Evolutionary conservation across 352 stramenopile species (phyloP).

Genomic region (Peronosclerospora sorghi): DNA sequence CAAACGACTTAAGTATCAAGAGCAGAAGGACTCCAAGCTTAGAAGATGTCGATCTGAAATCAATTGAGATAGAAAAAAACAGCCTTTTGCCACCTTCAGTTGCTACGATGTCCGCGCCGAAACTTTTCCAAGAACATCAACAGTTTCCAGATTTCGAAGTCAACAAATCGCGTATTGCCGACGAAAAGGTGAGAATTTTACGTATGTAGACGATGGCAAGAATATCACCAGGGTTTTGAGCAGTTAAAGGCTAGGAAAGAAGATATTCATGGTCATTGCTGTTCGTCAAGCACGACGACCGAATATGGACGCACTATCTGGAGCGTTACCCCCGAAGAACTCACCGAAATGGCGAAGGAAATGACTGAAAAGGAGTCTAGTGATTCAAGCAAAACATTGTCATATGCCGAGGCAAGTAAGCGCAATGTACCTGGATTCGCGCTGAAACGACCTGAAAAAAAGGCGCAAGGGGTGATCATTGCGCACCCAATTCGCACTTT

Average conservation of each 20-base stretch:
- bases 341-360: constrained; percentile 14
- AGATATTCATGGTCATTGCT: neutral
- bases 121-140: too few species aligned
- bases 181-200: too few species aligned
- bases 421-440: constrained; percentile 2
- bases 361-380: constrained; percentile 1
- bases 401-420: constrained; percentile 19
- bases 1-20: too few species aligned
- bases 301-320: constrained; percentile 20
- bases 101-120: too few species aligned
- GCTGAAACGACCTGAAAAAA: neutral
- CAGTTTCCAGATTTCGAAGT: too few species aligned
- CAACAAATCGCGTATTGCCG: too few species aligned
- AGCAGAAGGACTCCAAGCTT: too few species aligned
- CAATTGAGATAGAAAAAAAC: too few species aligned
- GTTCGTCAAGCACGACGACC: neutral
- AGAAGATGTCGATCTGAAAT: too few species aligned
- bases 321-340: constrained; percentile 22
- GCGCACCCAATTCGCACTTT: constrained; percentile 3
- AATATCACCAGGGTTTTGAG: neutral
- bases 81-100: too few species aligned
- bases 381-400: constrained; percentile 3
- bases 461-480: neutral
- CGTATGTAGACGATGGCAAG: too few species aligned
- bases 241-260: neutral